A percentile compares a stretch with the other conserved stretches of the same genome.
These are phyloP conservation scores for Eucalyptus microcorys DNA, from an alignment of 345 rosid species.

Conservation along the genomic window DNA sequence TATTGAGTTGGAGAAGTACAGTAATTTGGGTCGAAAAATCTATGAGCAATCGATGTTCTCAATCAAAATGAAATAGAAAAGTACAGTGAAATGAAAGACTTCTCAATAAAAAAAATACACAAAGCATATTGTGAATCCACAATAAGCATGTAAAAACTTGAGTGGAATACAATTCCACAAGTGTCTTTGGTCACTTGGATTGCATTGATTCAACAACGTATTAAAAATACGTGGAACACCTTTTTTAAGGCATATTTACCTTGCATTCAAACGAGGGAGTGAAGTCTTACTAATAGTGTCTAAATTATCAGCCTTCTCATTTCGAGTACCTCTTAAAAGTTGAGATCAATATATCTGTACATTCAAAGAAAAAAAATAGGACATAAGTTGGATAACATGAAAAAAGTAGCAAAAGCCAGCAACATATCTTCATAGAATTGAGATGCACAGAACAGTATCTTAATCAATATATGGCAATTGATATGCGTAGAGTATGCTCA, in stretches of 20 bases:
- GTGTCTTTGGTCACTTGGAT: background rate
- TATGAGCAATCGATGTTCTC: background rate
- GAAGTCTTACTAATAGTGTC: accelerated
- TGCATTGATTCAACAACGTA: accelerated
- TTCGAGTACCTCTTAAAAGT: accelerated
- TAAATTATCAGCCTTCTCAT: background rate
- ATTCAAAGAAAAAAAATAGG: background rate
- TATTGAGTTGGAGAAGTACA: background rate
- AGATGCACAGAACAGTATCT: background rate
- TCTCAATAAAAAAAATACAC: background rate
- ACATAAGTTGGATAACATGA: background rate
- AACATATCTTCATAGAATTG: background rate
- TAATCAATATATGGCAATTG: background rate
- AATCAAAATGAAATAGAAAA: background rate
- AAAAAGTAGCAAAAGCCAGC: background rate
- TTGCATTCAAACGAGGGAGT: accelerated
- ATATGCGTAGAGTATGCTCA: background rate
- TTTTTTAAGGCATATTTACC: background rate
- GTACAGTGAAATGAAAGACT: background rate
- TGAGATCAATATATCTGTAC: background rate
- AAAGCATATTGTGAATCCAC: background rate
- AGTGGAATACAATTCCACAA: background rate
- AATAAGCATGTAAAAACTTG: background rate
- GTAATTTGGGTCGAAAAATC: background rate
- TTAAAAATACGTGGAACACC: background rate